Conservation (phyloP, 176 grass and related monocot species). For the Poa annua region DNA sequence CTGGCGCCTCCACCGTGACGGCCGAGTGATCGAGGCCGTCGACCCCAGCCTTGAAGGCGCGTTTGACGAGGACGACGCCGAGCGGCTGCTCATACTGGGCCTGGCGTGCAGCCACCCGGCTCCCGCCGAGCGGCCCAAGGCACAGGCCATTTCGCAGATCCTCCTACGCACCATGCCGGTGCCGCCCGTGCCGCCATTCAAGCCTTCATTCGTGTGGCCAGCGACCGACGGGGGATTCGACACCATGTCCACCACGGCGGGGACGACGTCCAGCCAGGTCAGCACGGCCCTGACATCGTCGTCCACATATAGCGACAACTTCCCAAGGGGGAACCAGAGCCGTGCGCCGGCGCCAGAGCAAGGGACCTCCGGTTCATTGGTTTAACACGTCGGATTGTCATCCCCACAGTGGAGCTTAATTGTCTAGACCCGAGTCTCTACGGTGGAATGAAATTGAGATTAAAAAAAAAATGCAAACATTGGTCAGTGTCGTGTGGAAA, state of each 20-base stretch:
- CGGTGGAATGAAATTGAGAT: background rate
- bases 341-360: conserved; percentile 26
- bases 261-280: conserved; percentile 39
- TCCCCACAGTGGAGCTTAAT: background rate
- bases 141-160: conserved; percentile 57
- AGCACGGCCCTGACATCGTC: conserved; percentile 54
- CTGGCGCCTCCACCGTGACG: conserved; percentile 84
- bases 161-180: conserved; percentile 47
- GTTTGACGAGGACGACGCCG: conserved; percentile 56
- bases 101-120: conserved; percentile 82
- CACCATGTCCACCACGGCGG: conserved; percentile 41
- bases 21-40: conserved; percentile 65
- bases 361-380: conserved; percentile 16
- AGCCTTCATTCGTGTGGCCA: conserved; percentile 79
- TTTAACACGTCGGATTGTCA: background rate
- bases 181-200: conserved; percentile 65
- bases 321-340: conserved; percentile 6
- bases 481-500: background rate
- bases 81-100: conserved; percentile 71
- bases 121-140: conserved; percentile 67
- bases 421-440: conserved; percentile 24
- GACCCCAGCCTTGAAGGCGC: conserved; percentile 42
- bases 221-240: conserved; percentile 28
- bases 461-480: background rate
- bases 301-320: conserved; percentile 55